Percentiles rank a stretch among this genome's conserved stretches.
phyloP scores from a whole-genome alignment of 208 protist species.

The Crithidia mellificae region DNA sequence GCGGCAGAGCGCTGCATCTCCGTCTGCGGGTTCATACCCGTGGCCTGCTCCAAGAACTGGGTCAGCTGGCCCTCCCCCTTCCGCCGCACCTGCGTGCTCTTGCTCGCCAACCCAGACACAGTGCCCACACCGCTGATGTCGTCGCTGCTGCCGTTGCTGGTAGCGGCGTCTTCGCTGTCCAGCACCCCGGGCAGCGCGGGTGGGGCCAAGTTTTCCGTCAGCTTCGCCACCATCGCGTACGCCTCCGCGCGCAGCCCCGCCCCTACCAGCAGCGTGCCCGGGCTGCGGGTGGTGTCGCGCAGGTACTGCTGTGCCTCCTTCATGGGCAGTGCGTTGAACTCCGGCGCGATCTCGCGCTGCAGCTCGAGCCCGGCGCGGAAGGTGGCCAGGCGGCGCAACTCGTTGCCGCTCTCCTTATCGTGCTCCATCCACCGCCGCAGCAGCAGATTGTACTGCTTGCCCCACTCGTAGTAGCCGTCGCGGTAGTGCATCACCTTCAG shows the following conservation, averaged over 20 bases:
- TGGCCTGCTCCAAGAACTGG: slow-evolving; percentile 67
- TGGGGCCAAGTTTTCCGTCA: slow-evolving; percentile 48
- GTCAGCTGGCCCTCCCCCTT: slow-evolving; percentile 41
- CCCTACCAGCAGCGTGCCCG: slow-evolving; percentile 53
- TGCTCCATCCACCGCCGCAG: slow-evolving; percentile 82
- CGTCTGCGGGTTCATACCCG: slow-evolving; percentile 43
- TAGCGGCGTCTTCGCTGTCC: slow-evolving; percentile 16
- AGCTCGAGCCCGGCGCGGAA: slow-evolving; percentile 73
- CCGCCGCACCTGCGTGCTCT: slow-evolving; percentile 21
- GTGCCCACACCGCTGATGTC: background rate
- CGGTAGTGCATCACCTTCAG: slow-evolving; percentile 77
- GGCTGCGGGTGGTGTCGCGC: slow-evolving; percentile 74
- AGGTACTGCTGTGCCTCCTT: slow-evolving; percentile 63
- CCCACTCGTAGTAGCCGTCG: slow-evolving; percentile 85
- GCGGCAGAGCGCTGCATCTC: slow-evolving; percentile 29
- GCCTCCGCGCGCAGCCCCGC: slow-evolving; percentile 63
- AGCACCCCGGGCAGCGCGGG: slow-evolving; percentile 41
- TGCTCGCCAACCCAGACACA: slow-evolving; percentile 10
- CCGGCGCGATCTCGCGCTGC: slow-evolving; percentile 76
- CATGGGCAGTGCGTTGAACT: slow-evolving; percentile 80
- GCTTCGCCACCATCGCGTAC: slow-evolving; percentile 50
- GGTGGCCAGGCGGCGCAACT: slow-evolving; percentile 58
- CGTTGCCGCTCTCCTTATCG: slow-evolving; percentile 72
- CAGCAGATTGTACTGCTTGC: slow-evolving; percentile 85
- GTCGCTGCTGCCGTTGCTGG: slow-evolving; percentile 11